Evolutionary conservation across 2,329 filamentous ascomycete genomes (phyloP).

Genomic region (Fusarium sp.): DNA sequence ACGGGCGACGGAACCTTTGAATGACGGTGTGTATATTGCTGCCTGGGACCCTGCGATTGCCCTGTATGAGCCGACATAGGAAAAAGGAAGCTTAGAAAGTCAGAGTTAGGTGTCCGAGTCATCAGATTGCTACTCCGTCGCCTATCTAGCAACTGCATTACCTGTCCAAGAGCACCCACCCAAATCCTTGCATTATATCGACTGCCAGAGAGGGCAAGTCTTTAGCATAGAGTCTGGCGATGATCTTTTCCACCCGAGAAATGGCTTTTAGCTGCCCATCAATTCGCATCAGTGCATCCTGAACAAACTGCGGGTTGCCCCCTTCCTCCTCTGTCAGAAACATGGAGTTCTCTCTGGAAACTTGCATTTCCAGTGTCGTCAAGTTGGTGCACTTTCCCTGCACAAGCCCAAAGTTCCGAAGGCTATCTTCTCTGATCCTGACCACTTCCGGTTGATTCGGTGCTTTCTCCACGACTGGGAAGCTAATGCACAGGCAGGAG

Average conservation of each 20-base stretch:
- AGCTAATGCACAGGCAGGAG: constrained; percentile 24
- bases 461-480: constrained; percentile 13
- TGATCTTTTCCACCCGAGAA: constrained; percentile 23
- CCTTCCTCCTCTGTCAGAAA: constrained; percentile 10
- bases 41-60: no score
- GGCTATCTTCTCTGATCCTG: constrained; percentile 20
- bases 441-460: neutral
- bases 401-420: constrained; percentile 14
- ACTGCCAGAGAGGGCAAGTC: constrained; percentile 4
- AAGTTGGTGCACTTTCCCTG: constrained; percentile 19
- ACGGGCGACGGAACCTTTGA: no score
- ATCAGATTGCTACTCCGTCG: neutral
- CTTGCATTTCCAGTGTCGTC: constrained; percentile 21
- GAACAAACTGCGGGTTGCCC: constrained; percentile 10
- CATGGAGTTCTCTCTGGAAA: constrained; percentile 14
- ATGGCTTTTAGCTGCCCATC: constrained; percentile 30
- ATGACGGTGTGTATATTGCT: no score
- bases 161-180: constrained; percentile 17
- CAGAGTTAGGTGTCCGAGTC: no score
- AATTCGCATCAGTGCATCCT: constrained; percentile 18
- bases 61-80: no score
- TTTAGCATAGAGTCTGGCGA: constrained; percentile 21
- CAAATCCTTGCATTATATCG: constrained; percentile 24
- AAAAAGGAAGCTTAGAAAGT: no score
- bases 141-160: neutral